Percentiles rank a stretch among this genome's conserved stretches.
Evolutionary conservation across 306 rosid species (phyloP).

Genomic region (Dalbergia cochinchinensis): DNA sequence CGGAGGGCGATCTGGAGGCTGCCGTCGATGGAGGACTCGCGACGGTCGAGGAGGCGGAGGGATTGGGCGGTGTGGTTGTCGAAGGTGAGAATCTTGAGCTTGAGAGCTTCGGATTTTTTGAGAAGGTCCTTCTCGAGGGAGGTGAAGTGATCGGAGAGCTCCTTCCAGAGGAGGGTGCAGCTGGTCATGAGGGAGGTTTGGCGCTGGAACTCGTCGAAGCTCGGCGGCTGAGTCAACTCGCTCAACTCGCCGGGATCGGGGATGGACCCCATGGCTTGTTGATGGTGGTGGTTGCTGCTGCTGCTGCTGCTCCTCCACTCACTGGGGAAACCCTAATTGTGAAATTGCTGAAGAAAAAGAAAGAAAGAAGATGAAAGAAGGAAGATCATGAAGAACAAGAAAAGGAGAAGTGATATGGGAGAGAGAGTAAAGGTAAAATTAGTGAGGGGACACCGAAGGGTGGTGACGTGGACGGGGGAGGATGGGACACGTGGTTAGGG

Average conservation of each 20-base stretch:
- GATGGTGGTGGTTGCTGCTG: not conserved
- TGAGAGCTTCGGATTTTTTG: constrained; percentile 78
- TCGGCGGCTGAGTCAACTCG: constrained; percentile 82
- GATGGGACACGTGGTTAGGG: constrained; percentile 64
- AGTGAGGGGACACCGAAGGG: not conserved
- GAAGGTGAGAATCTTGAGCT: constrained; percentile 63
- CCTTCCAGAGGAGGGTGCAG: constrained; percentile 98
- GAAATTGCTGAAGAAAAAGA: constrained; percentile 28
- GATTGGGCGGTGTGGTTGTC: constrained; percentile 74
- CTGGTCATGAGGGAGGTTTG: constrained; percentile 95
- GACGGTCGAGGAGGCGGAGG: constrained; percentile 75
- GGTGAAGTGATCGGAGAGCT: constrained; percentile 91
- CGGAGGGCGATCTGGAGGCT: constrained; percentile 79
- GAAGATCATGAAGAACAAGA: not conserved
- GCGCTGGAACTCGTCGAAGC: constrained; percentile 92
- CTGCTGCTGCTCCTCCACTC: not conserved
- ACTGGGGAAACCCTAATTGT: constrained; percentile 39
- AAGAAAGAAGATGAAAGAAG: not conserved
- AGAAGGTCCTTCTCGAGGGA: constrained; percentile 75
- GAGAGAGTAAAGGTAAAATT: constrained; percentile 38
- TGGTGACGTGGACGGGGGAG: constrained; percentile 53
- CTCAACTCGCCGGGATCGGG: constrained; percentile 98
- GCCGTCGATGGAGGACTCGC: constrained; percentile 74
- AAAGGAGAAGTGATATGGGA: not conserved
- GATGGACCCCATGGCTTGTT: constrained; percentile 80